Conservation (phyloP, 108 stramenopile species). For the Nitzschia sp. region DNA sequence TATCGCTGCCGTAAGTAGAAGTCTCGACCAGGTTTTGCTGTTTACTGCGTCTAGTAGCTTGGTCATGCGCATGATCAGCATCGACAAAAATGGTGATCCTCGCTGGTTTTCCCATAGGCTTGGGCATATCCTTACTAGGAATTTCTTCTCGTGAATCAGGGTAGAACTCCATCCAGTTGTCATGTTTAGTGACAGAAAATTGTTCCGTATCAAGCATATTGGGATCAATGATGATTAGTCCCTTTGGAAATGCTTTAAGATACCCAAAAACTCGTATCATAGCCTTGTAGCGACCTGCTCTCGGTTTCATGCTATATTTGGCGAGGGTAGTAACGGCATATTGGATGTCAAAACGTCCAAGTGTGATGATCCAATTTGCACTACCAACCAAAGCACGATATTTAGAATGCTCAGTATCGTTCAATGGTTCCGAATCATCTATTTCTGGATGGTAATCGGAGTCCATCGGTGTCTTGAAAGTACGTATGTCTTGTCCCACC, state of each 20-base stretch:
- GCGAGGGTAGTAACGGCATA: conserved; percentile 28
- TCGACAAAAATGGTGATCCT: conserved; percentile 25
- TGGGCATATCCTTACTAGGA: conserved; percentile 16
- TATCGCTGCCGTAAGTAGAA: conserved; percentile 31
- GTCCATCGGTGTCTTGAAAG: conserved; percentile 3
- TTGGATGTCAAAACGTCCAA: conserved; percentile 45
- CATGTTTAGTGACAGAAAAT: neutral
- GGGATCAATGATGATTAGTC: conserved; percentile 48
- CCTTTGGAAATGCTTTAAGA: conserved; percentile 18
- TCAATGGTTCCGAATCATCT: conserved; percentile 4
- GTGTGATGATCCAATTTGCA: conserved; percentile 23
- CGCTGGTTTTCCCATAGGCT: conserved; percentile 21
- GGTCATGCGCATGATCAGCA: conserved; percentile 25
- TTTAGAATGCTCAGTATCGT: neutral
- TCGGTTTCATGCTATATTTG: conserved; percentile 3
- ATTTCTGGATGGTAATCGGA: conserved; percentile 11
- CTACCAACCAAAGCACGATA: conserved; percentile 25
- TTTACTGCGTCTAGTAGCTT: conserved; percentile 27
- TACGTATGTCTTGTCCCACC: conserved; percentile 23
- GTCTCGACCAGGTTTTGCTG: conserved; percentile 19
- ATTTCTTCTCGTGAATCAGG: conserved; percentile 4
- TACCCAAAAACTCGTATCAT: conserved; percentile 25
- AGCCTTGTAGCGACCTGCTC: conserved; percentile 16
- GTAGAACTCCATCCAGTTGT: conserved; percentile 21
- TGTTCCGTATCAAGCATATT: conserved; percentile 8